Percentiles rank a stretch among this genome's conserved stretches.
phyloP scores from a whole-genome alignment of 805 yeast species.

The Zygosaccharomyces bisporus region DNA sequence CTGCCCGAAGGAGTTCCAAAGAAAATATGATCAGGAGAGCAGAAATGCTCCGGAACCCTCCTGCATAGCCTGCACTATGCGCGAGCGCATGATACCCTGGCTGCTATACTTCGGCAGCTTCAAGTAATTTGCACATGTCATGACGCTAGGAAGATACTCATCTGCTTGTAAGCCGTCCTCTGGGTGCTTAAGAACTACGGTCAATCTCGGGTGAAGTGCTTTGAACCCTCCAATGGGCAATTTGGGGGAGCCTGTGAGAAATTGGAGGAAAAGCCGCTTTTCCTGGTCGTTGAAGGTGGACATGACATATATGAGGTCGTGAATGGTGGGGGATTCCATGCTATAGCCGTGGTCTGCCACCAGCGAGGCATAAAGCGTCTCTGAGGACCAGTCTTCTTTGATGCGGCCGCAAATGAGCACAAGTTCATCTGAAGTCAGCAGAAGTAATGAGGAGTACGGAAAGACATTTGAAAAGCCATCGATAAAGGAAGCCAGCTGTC shows the following conservation, averaged over 20 bases:
- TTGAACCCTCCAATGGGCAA: conserved; percentile 93
- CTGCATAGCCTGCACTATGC: conserved; percentile 64
- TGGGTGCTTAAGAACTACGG: conserved; percentile 80
- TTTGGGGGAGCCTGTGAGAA: conserved; percentile 89
- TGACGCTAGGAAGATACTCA: conserved; percentile 88
- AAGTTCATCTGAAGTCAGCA: conserved; percentile 74
- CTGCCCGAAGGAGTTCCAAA: not conserved
- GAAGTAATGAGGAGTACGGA: conserved; percentile 66
- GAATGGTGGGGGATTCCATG: conserved; percentile 61
- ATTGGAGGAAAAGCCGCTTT: conserved; percentile 73
- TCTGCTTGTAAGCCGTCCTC: conserved; percentile 68
- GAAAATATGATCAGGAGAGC: conserved; percentile 63
- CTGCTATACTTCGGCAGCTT: conserved; percentile 81
- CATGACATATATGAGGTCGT: conserved; percentile 59
- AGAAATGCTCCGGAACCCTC: conserved; percentile 90
- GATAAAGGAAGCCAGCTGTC: conserved; percentile 65
- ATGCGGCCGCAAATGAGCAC: conserved; percentile 67
- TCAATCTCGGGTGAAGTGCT: conserved; percentile 72
- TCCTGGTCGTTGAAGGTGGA: conserved; percentile 49
- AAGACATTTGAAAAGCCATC: conserved; percentile 80
- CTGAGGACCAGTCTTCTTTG: conserved; percentile 81
- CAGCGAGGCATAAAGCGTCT: conserved; percentile 55
- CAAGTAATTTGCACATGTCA: conserved; percentile 96
- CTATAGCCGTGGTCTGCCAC: conserved; percentile 90
- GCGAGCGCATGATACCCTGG: conserved; percentile 52